Evolutionary conservation across 345 rosid genomes (phyloP).

Genomic region (Luvunga scandens): DNA sequence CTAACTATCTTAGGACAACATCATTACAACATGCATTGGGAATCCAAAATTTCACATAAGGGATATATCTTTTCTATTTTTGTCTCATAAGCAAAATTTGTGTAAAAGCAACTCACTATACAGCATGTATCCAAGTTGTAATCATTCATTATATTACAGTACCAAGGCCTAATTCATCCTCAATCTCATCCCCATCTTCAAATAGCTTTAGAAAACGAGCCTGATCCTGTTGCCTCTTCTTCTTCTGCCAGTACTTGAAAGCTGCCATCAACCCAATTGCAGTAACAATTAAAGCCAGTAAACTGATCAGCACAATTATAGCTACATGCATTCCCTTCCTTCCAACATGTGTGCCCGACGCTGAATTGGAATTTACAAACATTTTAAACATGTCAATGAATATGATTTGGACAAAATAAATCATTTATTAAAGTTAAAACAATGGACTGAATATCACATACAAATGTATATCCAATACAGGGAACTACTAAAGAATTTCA

Average conservation of each 20-base stretch:
- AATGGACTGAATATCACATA: background rate
- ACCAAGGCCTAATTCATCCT: constrained; percentile 75
- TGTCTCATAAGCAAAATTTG: constrained; percentile 23
- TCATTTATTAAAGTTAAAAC: background rate
- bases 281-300: constrained; percentile 33
- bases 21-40: background rate
- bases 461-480: background rate
- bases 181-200: constrained; percentile 85
- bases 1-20: background rate
- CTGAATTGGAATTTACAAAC: constrained; percentile 35
- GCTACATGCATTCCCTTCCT: constrained; percentile 40
- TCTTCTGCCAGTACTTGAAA: constrained; percentile 65
- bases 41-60: background rate
- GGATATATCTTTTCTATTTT: background rate
- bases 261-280: constrained; percentile 35
- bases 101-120: constrained; percentile 28
- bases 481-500: background rate
- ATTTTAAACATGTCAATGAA: background rate
- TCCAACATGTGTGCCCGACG: constrained; percentile 18
- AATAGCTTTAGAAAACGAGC: constrained; percentile 83
- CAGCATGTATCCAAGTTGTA: constrained; percentile 18
- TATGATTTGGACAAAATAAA: background rate
- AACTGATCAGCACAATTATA: constrained; percentile 39
- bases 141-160: constrained; percentile 23
- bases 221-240: constrained; percentile 79